phyloP scores from a whole-genome alignment of 768 basidiomycete genomes.

The Podaxis sp. region DNA sequence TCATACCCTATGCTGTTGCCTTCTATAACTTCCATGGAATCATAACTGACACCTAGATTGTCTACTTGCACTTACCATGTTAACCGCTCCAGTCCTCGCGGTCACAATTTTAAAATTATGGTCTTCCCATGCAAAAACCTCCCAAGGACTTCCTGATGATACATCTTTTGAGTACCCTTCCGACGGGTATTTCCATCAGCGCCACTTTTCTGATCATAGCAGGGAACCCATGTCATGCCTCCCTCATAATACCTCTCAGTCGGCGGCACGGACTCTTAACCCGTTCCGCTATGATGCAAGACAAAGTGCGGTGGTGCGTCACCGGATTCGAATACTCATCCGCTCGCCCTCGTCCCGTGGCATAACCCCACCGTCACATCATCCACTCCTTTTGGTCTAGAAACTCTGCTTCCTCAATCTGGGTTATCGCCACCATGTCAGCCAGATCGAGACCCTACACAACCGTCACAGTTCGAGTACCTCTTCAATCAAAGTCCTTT shows the following conservation, averaged over 20 bases:
- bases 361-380: not conserved
- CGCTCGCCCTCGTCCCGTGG: not conserved
- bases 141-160: not conserved
- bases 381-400: not conserved
- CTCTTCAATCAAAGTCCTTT: not conserved
- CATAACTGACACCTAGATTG: not conserved
- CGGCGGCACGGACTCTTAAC: not conserved
- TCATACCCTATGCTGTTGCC: not conserved
- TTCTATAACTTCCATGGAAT: not conserved
- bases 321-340: not conserved
- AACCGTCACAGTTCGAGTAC: not conserved
- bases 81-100: not conserved
- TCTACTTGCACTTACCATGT: not conserved
- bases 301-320: not conserved
- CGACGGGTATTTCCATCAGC: not conserved
- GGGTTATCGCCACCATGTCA: not conserved
- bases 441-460: not conserved
- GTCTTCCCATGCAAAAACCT: conserved; percentile 1
- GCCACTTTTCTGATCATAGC: not conserved
- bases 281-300: not conserved
- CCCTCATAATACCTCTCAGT: not conserved
- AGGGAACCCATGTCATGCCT: not conserved
- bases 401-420: not conserved
- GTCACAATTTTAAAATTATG: not conserved
- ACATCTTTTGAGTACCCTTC: not conserved